Evolutionary conservation across 495 filamentous ascomycete genomes (phyloP).

Genomic region (Durotheca rogersii): DNA sequence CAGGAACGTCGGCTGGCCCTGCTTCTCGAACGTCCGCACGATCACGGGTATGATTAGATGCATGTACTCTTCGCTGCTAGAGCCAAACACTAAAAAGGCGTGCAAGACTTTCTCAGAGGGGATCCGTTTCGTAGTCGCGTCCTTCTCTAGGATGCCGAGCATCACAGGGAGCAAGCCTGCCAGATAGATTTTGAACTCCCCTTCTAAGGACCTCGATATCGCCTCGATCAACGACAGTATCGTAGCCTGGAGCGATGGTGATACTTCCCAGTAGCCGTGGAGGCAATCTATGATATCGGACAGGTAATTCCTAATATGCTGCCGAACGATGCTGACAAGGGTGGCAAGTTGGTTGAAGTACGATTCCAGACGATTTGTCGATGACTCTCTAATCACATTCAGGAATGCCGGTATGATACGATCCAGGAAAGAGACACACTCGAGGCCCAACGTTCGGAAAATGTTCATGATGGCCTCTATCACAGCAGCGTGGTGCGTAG

Average conservation of each 20-base stretch:
- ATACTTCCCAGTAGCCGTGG: constrained; percentile 79
- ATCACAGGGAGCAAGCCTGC: constrained; percentile 86
- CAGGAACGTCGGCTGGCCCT: constrained; percentile 70
- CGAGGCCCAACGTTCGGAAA: constrained; percentile 90
- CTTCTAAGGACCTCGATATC: constrained; percentile 88
- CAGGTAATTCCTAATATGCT: constrained; percentile 89
- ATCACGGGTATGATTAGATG: constrained; percentile 97
- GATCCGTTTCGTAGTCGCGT: constrained; percentile 66
- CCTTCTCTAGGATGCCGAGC: constrained; percentile 88
- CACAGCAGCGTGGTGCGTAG: constrained; percentile 89
- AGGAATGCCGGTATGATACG: constrained; percentile 94
- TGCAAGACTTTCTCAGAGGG: constrained; percentile 90
- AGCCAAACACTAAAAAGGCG: constrained; percentile 93
- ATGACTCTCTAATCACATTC: constrained; percentile 74
- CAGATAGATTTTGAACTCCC: constrained; percentile 95
- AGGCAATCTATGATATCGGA: constrained; percentile 80
- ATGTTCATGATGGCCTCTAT: constrained; percentile 99
- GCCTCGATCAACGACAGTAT: constrained; percentile 90
- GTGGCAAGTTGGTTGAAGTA: constrained; percentile 96
- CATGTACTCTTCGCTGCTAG: constrained; percentile 97
- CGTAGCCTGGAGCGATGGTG: constrained; percentile 76
- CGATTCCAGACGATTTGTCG: constrained; percentile 73
- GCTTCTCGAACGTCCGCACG: constrained; percentile 85
- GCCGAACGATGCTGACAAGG: constrained; percentile 89
- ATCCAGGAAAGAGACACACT: constrained; percentile 90